phyloP scores from a whole-genome alignment of 768 basidiomycete species.

The Pleurotus citrinopileatus region DNA sequence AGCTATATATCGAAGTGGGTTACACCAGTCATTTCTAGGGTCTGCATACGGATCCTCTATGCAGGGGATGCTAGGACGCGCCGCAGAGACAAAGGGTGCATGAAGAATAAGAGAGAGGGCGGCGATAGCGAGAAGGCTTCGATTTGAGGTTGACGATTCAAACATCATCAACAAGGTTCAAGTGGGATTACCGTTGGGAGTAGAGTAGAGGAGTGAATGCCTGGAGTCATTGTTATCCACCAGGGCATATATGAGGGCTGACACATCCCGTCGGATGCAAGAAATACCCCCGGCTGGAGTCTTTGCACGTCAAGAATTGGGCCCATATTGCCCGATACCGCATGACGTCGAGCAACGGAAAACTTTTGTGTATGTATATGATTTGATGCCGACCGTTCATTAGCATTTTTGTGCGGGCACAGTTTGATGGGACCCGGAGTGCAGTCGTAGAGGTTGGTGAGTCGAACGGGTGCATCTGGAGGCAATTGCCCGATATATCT shows the following conservation, averaged over 20 bases:
- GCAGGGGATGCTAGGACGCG: slow-evolving; percentile 18
- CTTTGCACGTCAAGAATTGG: background rate
- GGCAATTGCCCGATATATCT: background rate
- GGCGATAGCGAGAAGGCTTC: background rate
- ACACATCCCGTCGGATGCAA: background rate
- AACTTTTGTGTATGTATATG: too few species aligned
- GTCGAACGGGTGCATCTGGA: background rate
- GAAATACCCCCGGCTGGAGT: background rate
- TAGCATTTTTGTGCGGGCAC: too few species aligned
- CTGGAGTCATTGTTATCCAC: background rate
- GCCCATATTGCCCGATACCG: too few species aligned
- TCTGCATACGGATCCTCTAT: slow-evolving; percentile 42
- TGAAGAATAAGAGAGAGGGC: background rate
- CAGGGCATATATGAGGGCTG: background rate
- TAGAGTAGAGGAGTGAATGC: background rate
- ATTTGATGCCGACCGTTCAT: too few species aligned
- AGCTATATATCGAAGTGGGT: slow-evolving; percentile 54
- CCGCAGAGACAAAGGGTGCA: background rate
- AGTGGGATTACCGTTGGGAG: background rate
- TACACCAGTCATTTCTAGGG: slow-evolving; percentile 50
- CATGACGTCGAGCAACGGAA: too few species aligned
- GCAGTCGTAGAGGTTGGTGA: too few species aligned
- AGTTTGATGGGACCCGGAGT: too few species aligned
- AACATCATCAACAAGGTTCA: background rate
- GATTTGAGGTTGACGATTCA: background rate